Evolutionary conservation across 331 rosid species (phyloP).

Genomic region (Stylosanthes scabra): DNA sequence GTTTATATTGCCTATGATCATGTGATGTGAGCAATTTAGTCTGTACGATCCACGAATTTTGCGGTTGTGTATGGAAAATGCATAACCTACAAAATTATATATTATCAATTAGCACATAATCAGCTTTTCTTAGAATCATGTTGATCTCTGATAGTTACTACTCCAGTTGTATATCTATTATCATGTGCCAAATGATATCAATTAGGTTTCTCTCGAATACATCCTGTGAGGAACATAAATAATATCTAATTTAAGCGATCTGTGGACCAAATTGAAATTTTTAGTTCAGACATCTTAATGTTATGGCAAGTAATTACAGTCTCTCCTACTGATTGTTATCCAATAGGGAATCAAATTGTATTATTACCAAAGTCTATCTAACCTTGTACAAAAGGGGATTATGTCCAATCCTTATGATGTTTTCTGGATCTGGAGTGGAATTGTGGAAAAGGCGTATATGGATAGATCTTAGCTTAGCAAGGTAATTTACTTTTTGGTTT

Average conservation of each 20-base stretch:
- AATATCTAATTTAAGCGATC: neutral
- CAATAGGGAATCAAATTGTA: neutral
- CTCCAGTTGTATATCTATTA: conserved; percentile 8
- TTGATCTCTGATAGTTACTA: neutral
- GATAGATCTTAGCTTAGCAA: neutral
- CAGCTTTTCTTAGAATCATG: too few relatives aligned
- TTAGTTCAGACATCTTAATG: neutral
- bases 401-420: conserved; percentile 10
- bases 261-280: neutral
- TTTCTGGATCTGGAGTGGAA: neutral
- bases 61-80: too few relatives aligned
- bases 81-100: too few relatives aligned
- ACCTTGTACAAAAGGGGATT: neutral
- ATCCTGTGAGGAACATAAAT: conserved; percentile 5
- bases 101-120: too few relatives aligned
- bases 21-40: too few relatives aligned
- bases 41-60: too few relatives aligned
- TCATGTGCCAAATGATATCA: neutral
- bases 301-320: conserved; percentile 6
- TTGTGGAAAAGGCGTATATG: neutral
- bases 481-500: neutral
- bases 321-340: conserved; percentile 8
- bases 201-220: neutral
- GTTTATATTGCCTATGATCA: too few relatives aligned
- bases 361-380: conserved; percentile 8